Evolutionary conservation across 208 protist genomes (phyloP).

Genomic region (Wallacemonas sp.): DNA sequence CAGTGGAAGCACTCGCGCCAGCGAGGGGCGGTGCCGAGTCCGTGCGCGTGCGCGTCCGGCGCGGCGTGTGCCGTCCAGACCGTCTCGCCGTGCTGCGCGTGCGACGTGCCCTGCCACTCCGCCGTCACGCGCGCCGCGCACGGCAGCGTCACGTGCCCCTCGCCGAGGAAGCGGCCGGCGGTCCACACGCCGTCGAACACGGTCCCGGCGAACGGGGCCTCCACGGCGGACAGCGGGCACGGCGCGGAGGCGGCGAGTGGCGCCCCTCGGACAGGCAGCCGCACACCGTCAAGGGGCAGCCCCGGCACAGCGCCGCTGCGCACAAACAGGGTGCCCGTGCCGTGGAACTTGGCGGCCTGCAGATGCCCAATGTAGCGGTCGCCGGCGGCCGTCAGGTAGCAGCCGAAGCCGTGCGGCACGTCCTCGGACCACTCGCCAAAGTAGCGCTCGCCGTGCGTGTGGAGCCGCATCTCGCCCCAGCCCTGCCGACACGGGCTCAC

Average conservation of each 20-base stretch:
- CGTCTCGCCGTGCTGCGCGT: slow-evolving; percentile 47
- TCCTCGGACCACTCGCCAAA: slow-evolving; percentile 81
- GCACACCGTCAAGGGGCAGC: slow-evolving; percentile 29
- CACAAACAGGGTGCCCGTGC: slow-evolving; percentile 68
- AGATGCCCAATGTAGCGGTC: slow-evolving; percentile 79
- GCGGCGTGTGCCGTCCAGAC: slow-evolving; percentile 39
- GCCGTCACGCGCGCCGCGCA: slow-evolving; percentile 56
- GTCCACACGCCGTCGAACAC: slow-evolving; percentile 74
- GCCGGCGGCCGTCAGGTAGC: slow-evolving; percentile 50
- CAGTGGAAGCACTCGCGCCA: slow-evolving; percentile 82
- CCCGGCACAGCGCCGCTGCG: neutral
- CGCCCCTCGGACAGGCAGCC: slow-evolving; percentile 20
- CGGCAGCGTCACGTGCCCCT: slow-evolving; percentile 72
- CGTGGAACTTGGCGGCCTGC: slow-evolving; percentile 54
- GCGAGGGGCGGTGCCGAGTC: slow-evolving; percentile 28
- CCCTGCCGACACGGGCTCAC: slow-evolving; percentile 35
- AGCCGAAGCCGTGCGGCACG: slow-evolving; percentile 73
- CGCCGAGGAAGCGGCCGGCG: slow-evolving; percentile 51
- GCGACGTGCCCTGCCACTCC: slow-evolving; percentile 58
- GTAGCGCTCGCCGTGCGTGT: slow-evolving; percentile 59
- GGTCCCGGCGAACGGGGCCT: slow-evolving; percentile 25
- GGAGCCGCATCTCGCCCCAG: slow-evolving; percentile 68
- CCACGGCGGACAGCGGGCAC: neutral
- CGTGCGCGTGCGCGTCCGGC: slow-evolving; percentile 13
- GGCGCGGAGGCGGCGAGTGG: neutral